These are phyloP conservation scores for Pythium coloratum DNA, from an alignment of 352 stramenopile genomes.

Conservation along the genomic window DNA sequence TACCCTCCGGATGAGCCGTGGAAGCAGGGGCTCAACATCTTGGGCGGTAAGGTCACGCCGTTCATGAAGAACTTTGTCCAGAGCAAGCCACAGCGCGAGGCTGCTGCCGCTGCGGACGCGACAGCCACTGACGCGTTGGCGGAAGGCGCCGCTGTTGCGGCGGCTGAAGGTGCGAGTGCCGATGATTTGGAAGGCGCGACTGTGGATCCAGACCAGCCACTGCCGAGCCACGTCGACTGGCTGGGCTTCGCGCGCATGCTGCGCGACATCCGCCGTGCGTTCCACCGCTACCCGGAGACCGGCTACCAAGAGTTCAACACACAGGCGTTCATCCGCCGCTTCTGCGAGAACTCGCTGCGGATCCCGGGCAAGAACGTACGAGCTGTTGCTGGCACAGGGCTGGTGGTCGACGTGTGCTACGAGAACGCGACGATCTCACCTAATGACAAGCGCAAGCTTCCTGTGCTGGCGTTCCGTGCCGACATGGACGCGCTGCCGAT, in stretches of 20 bases:
- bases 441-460: slow-evolving; percentile 60
- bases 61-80: slow-evolving; percentile 67
- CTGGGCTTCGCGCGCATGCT: slow-evolving; percentile 70
- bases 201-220: slow-evolving; percentile 12
- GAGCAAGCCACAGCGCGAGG: slow-evolving; percentile 22
- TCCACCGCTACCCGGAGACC: slow-evolving; percentile 92
- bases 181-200: slow-evolving; percentile 11
- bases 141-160: slow-evolving; percentile 12
- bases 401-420: slow-evolving; percentile 90
- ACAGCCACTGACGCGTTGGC: background rate
- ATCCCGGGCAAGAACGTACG: slow-evolving; percentile 76
- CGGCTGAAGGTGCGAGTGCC: slow-evolving; percentile 9
- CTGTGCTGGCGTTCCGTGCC: slow-evolving; percentile 91
- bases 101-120: background rate
- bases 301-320: slow-evolving; percentile 90
- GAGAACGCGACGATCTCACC: slow-evolving; percentile 52
- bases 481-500: slow-evolving; percentile 97
- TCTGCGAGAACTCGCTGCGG: slow-evolving; percentile 80
- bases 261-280: slow-evolving; percentile 72
- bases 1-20: slow-evolving; percentile 71
- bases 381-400: slow-evolving; percentile 80
- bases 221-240: slow-evolving; percentile 50
- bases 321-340: slow-evolving; percentile 78
- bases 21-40: slow-evolving; percentile 56
- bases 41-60: slow-evolving; percentile 53